Conservation (phyloP, 2,329 filamentous ascomycete genomes). For the Colletotrichum orchidophilum region DNA sequence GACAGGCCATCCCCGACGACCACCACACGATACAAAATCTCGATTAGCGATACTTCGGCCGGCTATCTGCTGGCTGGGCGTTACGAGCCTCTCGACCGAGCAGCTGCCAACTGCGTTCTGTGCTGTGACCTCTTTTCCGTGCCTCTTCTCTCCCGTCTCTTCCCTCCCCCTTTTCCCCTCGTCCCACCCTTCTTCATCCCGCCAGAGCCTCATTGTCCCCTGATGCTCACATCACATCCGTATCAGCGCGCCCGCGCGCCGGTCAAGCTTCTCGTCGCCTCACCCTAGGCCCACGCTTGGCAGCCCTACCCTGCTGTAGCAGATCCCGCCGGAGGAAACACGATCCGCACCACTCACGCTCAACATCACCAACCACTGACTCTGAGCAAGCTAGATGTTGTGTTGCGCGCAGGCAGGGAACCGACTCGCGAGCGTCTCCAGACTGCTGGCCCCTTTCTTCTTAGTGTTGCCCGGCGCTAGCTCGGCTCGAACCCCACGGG, state of each 20-base stretch:
- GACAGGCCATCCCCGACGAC: not conserved
- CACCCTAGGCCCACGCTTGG: conserved; percentile 9
- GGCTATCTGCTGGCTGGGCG: conserved; percentile 4
- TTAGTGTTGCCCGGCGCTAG: conserved; percentile 13
- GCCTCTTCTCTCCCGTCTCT: not conserved
- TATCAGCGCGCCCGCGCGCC: not conserved
- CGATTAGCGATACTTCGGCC: conserved; percentile 1
- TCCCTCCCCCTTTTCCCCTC: not conserved
- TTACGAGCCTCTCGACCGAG: not conserved
- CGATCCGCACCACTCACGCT: conserved; percentile 9
- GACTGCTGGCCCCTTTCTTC: not conserved
- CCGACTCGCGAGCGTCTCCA: conserved; percentile 2
- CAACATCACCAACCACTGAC: not conserved
- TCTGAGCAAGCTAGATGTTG: not conserved
- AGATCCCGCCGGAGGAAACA: conserved; percentile 25
- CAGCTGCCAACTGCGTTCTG: not conserved
- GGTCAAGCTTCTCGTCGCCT: conserved; percentile 20
- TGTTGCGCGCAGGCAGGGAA: conserved; percentile 15
- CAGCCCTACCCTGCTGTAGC: conserved; percentile 22
- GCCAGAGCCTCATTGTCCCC: not conserved
- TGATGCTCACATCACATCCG: not conserved
- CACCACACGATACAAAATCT: not conserved
- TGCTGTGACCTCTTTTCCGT: not conserved
- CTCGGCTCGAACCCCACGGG: not conserved
- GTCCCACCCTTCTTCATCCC: not conserved